Evolutionary conservation across 352 stramenopile genomes (phyloP).

Genomic region (Globisporangium acanthophoron): DNA sequence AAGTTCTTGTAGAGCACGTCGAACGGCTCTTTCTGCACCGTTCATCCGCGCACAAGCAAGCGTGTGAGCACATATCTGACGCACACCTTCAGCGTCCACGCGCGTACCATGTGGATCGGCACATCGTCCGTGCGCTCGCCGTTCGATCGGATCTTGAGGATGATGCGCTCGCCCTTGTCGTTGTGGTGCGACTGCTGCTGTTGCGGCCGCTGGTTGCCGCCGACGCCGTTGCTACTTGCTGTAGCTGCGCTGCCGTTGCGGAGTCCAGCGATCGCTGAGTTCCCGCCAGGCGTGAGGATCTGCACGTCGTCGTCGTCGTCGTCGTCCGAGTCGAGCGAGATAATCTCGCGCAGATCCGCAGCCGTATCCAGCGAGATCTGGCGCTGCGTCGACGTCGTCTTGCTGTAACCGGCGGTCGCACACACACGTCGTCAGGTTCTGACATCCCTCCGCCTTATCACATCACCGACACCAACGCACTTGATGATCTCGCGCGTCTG

Average conservation of each 20-base stretch:
- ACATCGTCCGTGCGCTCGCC: slow-evolving; percentile 48
- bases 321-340: slow-evolving; percentile 54
- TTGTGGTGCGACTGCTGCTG: background rate
- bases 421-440: background rate
- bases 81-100: background rate
- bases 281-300: background rate
- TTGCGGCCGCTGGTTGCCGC: background rate
- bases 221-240: slow-evolving; percentile 1
- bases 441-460: slow-evolving; percentile 4
- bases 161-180: slow-evolving; percentile 50
- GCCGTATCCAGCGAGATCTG: slow-evolving; percentile 15
- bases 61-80: background rate
- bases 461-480: slow-evolving; percentile 13
- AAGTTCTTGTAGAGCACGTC: slow-evolving; percentile 57
- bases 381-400: slow-evolving; percentile 21
- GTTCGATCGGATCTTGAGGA: slow-evolving; percentile 56
- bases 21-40: slow-evolving; percentile 51
- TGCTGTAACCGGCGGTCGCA: slow-evolving; percentile 9
- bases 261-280: background rate
- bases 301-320: slow-evolving; percentile 22
- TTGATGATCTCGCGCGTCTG: slow-evolving; percentile 59
- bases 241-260: background rate
- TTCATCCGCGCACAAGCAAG: background rate
- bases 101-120: slow-evolving; percentile 41
- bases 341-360: slow-evolving; percentile 21